These are phyloP conservation scores for Lycium barbarum DNA, from an alignment of 257 asterid species.

Conservation along the genomic window DNA sequence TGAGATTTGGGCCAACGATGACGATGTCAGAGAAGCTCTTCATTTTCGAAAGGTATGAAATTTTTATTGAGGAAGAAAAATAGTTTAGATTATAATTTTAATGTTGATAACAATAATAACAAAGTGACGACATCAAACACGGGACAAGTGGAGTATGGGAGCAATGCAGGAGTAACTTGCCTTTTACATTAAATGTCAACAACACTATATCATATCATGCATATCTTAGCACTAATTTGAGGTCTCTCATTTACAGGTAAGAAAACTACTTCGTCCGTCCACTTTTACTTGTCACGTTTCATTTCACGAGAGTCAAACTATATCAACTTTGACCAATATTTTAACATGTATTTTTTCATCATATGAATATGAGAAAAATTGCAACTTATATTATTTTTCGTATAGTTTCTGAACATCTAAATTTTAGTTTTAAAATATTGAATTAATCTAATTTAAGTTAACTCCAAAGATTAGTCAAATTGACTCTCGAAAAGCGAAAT, in stretches of 20 bases:
- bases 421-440: no score
- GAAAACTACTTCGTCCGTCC: no score
- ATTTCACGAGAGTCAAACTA: no score
- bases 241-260: constrained; percentile 10
- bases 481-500: no score
- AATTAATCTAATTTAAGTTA: no score
- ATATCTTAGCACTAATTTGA: not conserved
- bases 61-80: not conserved
- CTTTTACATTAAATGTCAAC: not conserved
- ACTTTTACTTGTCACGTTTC: no score
- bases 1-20: not conserved
- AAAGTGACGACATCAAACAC: not conserved
- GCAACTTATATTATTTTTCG: no score
- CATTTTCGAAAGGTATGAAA: constrained; percentile 4
- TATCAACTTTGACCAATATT: no score
- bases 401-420: no score
- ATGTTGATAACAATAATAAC: not conserved
- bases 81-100: not conserved
- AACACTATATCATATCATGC: not conserved
- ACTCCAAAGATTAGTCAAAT: no score
- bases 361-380: no score
- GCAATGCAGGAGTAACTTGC: not conserved
- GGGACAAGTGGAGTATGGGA: constrained; percentile 1
- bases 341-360: no score
- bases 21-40: not conserved